phyloP scores from a whole-genome alignment of 768 basidiomycete genomes.

The Boletus bicolor region DNA sequence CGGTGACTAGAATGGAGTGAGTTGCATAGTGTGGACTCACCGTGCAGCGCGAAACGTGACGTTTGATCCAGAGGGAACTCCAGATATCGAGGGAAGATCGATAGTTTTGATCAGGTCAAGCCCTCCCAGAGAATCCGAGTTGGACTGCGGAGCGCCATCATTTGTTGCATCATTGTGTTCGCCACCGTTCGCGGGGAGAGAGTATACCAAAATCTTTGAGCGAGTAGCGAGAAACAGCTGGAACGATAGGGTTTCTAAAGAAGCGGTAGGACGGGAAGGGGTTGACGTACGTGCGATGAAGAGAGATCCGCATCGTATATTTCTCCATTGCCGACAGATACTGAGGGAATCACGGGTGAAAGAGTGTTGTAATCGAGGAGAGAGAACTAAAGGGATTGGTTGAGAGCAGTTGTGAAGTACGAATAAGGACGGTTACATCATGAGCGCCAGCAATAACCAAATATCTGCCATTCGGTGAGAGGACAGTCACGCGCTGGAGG shows the following conservation, averaged over 20 bases:
- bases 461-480: slow-evolving; percentile 66
- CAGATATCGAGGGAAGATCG: slow-evolving; percentile 49
- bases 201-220: slow-evolving; percentile 59
- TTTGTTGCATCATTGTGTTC: background rate
- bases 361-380: slow-evolving; percentile 66
- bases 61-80: slow-evolving; percentile 41
- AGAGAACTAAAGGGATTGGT: slow-evolving; percentile 44
- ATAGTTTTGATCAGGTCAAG: slow-evolving; percentile 50
- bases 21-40: slow-evolving; percentile 29
- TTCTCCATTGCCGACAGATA: slow-evolving; percentile 64
- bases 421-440: slow-evolving; percentile 44
- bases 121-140: slow-evolving; percentile 5
- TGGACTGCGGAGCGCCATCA: slow-evolving; percentile 33
- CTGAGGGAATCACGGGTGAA: slow-evolving; percentile 42
- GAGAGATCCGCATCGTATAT: slow-evolving; percentile 87
- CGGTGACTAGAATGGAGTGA: slow-evolving; percentile 6
- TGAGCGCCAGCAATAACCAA: slow-evolving; percentile 73
- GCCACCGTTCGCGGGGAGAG: slow-evolving; percentile 39
- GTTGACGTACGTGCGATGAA: slow-evolving; percentile 48
- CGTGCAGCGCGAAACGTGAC: slow-evolving; percentile 62
- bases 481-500: slow-evolving; percentile 73
- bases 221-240: slow-evolving; percentile 71
- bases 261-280: background rate
- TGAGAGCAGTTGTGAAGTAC: slow-evolving; percentile 12
- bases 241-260: background rate